These are phyloP conservation scores for Eucalyptus lansdowneana DNA, from an alignment of 345 rosid species.

Conservation along the genomic window DNA sequence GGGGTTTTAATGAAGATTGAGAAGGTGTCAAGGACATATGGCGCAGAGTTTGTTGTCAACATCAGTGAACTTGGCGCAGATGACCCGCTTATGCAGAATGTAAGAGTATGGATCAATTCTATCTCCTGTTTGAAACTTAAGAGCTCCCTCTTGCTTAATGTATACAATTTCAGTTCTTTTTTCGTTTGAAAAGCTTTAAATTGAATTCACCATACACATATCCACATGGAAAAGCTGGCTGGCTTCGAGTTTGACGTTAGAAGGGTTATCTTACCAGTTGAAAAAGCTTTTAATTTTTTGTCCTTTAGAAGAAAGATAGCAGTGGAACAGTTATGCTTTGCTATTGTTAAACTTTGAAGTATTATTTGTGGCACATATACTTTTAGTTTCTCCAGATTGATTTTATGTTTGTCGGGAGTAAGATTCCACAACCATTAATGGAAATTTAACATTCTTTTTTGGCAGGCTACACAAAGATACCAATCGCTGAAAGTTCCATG, in stretches of 20 bases:
- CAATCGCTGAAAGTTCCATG: conserved; percentile 40
- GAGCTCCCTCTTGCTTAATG: background rate
- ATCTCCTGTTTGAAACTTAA: background rate
- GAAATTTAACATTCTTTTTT: conserved; percentile 7
- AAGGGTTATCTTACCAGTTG: background rate
- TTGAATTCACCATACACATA: background rate
- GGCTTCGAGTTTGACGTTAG: background rate
- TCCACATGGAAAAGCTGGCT: background rate
- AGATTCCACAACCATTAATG: background rate
- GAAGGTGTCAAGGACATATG: conserved; percentile 33
- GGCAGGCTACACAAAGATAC: conserved; percentile 44
- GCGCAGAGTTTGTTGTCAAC: conserved; percentile 48
- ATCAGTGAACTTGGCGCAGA: conserved; percentile 47
- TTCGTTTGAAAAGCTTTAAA: background rate
- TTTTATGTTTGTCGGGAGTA: background rate
- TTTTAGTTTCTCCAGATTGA: background rate
- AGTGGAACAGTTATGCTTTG: background rate
- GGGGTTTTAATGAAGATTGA: conserved; percentile 39
- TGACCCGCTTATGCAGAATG: conserved; percentile 54
- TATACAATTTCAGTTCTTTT: background rate
- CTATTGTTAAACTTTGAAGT: background rate
- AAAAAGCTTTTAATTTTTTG: background rate
- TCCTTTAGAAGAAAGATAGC: background rate
- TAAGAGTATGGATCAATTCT: conserved; percentile 4
- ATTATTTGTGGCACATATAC: background rate